phyloP scores from a whole-genome alignment of 768 basidiomycete genomes.

The Pleurotus platypus region DNA sequence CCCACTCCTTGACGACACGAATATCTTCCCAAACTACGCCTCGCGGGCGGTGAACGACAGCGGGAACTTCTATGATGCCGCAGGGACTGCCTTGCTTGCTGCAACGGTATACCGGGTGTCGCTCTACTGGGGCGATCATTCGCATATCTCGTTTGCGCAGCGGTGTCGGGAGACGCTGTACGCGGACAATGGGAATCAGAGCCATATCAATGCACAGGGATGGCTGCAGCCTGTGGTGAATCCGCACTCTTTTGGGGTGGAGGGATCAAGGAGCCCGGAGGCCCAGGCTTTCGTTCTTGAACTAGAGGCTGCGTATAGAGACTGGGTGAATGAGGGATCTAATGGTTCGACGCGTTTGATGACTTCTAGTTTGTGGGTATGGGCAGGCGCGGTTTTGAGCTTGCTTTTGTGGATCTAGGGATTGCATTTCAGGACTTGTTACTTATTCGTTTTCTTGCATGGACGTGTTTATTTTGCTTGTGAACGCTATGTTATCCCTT shows the following conservation, averaged over 20 bases:
- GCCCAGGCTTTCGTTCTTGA: constrained; percentile 76
- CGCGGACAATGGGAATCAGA: constrained; percentile 16
- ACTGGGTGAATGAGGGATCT: constrained; percentile 63
- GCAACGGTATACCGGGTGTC: constrained; percentile 74
- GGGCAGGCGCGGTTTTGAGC: not conserved
- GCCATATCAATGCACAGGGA: constrained; percentile 54
- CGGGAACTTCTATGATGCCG: constrained; percentile 65
- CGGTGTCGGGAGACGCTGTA: constrained; percentile 38
- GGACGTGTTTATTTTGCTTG: not conserved
- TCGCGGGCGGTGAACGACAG: constrained; percentile 35
- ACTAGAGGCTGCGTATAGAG: constrained; percentile 71
- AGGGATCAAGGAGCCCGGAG: constrained; percentile 65
- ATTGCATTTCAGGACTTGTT: too few species aligned
- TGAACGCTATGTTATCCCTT: not conserved
- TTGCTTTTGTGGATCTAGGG: not conserved
- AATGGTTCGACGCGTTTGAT: constrained; percentile 27
- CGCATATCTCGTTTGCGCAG: constrained; percentile 57
- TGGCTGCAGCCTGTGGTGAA: constrained; percentile 77
- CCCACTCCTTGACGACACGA: constrained; percentile 26
- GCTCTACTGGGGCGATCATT: constrained; percentile 44
- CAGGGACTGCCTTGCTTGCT: constrained; percentile 74
- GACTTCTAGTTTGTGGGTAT: not conserved
- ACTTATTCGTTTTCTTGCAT: not conserved
- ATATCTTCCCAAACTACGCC: constrained; percentile 71
- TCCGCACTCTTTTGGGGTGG: constrained; percentile 47